Base-by-base conservation (phyloP, 2,329 filamentous ascomycete species). In the Erysiphe pulchra region DNA sequence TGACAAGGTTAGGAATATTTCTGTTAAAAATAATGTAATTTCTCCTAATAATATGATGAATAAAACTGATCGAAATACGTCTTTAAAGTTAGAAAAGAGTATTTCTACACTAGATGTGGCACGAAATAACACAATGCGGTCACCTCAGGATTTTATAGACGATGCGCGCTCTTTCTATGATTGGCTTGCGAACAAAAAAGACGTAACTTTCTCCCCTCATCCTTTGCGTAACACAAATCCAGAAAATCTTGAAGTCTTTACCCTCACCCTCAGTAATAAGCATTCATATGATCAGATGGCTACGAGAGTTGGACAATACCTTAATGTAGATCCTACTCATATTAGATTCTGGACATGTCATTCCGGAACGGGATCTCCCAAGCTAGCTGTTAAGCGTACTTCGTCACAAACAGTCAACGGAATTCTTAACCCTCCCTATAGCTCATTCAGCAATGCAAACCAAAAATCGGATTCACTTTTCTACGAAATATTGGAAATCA, bases 401-500 rank as follows among this genome's bases (percentile, higher is more conserved):
- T 69, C 59, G 48, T 54, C 47, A 49, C 72, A 78, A 48, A 92
- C 70, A n/a, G 66, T 98, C 12, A 70, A 72, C 45, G 76, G 74
- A 50, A 92, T 95, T 40, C 68, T 98, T 14, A 77, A 74, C 49
- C 77, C 81, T 11, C 73, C 77, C 45, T 82, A 81, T 45, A 75
- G 75, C 51, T 70, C 70, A 11, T 80, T 84, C 52, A 70, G 78
- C 44, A 80, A 76, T 52, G 71, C 71, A 47, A 75, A 70, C 31
- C 80, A 85, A 56, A 71, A 77, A 46, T 63, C 70, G 17, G 87
- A 95, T 60, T 74, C 79, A 0, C 67, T 98, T 45, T 95, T 78
- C 60, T 98, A 86, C 57, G 90, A 98, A 60, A 74, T 95, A 28
- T 65, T 98, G 37, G 90, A 98, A 50, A 92, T 94, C 67, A 93